Percentiles rank a stretch among this genome's conserved stretches.
Evolutionary conservation across 805 yeast genomes (phyloP).

Genomic region (Candida sithepensis): DNA sequence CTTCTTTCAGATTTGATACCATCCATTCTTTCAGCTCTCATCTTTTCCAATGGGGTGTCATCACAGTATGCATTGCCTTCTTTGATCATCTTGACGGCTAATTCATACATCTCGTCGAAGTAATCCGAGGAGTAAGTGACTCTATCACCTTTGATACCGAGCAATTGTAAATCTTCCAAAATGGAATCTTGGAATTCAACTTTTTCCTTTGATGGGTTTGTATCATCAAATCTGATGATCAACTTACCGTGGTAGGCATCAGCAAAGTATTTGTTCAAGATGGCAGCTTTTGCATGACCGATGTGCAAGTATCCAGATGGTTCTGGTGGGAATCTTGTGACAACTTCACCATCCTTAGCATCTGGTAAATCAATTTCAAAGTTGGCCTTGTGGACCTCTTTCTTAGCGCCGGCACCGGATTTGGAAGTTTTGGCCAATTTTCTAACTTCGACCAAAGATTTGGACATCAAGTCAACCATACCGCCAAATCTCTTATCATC

Average conservation of each 20-base stretch:
- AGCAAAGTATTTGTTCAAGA: constrained; percentile 95
- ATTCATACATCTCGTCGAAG: constrained; percentile 86
- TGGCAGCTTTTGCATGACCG: constrained; percentile 99
- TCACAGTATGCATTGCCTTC: constrained; percentile 98
- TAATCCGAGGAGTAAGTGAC: constrained; percentile 91
- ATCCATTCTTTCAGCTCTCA: constrained; percentile 99
- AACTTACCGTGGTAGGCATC: constrained; percentile 93
- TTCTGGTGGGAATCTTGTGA: constrained; percentile 99
- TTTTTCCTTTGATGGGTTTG: constrained; percentile 96
- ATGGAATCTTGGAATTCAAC: constrained; percentile 92
- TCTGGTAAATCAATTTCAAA: constrained; percentile 89
- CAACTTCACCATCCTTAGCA: constrained; percentile 92
- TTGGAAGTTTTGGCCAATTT: constrained; percentile 53
- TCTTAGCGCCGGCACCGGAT: constrained; percentile 51
- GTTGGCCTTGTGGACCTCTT: constrained; percentile 89
- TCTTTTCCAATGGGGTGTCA: constrained; percentile 87
- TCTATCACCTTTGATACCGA: constrained; percentile 90
- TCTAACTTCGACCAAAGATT: constrained; percentile 69
- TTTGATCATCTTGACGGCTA: constrained; percentile 81
- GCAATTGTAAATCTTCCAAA: constrained; percentile 81
- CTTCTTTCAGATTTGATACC: constrained; percentile 92
- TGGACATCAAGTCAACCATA: constrained; percentile 61
- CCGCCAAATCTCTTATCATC: constrained; percentile 64
- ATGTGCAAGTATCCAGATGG: constrained; percentile 99
- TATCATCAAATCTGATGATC: constrained; percentile 95